Evolutionary conservation across 2,329 filamentous ascomycete species (phyloP), one percentile per base, ranked within the genome.

Genomic region (Cordyceps cateniannulata): DNA sequence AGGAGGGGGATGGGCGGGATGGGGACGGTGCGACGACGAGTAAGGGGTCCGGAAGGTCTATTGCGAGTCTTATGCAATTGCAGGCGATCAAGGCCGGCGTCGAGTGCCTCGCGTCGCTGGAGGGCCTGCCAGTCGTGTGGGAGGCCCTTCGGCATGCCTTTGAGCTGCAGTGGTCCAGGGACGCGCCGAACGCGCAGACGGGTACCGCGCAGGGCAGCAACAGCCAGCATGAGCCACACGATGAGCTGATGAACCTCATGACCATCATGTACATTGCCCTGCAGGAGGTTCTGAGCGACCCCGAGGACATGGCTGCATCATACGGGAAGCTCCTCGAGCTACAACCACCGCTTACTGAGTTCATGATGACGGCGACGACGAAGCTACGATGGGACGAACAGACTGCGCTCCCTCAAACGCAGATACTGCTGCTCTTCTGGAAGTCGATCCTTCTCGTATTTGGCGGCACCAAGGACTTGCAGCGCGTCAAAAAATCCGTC

Each of bases 391-490:
- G 89, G 88, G 87, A 91, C 70, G 89, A 81, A 76, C 84, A 83
- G 68, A 85, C 75, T 18, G 68, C 75, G 64, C 79, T 81, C 70
- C 88, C 79, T 60, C 83, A 89, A 62, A 85, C 85, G 65, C 81
- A 88, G 81, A 84, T 95, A 45, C 85, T 96, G 59, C 78, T 97
- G 8, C 78, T 98, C 1, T 84, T 96, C 53, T 98, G 95, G 93
- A 99, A 99, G 76, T 87, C 90, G 0, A 84, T 96, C 9, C 78
- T 98, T 18, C 82, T 98, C 2, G 82, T 89, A 1, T 95, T 98
- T 71, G 95, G 95, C 27, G 90, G 91, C 45, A 86, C 86, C 42
- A 73, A 84, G 58, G 87, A 92, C 64, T 82, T 96, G 20, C 83
- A 87, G 32, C 81, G 85, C 61, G 83, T 91, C 38, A 98, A 97